A percentile compares a stretch with the other conserved stretches of the same genome.
Conservation (phyloP, 2,329 filamentous ascomycete genomes). For the Claviceps sp. region DNA sequence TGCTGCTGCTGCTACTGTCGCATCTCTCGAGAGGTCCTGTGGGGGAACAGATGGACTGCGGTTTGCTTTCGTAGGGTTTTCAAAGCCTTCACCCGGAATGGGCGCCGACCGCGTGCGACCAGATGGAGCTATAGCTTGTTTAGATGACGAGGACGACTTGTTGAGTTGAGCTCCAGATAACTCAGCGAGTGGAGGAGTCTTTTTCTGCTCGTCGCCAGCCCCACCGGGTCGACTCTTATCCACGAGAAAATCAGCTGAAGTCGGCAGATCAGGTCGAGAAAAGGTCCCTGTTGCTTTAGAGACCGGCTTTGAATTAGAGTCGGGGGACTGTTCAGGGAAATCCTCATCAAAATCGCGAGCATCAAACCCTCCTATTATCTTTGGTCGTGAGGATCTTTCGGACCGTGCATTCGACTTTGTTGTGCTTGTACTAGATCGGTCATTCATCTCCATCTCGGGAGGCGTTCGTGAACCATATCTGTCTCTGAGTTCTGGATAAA, state of each 20-base stretch:
- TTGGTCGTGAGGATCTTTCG: slow-evolving; percentile 8
- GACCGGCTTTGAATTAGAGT: neutral
- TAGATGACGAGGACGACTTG: slow-evolving; percentile 23
- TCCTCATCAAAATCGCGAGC: slow-evolving; percentile 26
- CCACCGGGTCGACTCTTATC: slow-evolving; percentile 25
- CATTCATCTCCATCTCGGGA: slow-evolving; percentile 6
- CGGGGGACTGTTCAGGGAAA: slow-evolving; percentile 9
- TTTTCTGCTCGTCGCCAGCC: slow-evolving; percentile 14
- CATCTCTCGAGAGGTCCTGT: neutral
- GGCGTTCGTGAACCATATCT: slow-evolving; percentile 8
- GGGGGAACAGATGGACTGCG: slow-evolving; percentile 7
- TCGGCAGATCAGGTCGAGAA: slow-evolving; percentile 12
- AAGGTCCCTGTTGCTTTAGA: neutral
- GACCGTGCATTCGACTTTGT: neutral
- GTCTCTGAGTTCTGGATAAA: slow-evolving; percentile 34
- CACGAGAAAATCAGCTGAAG: slow-evolving; percentile 27
- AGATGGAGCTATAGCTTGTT: slow-evolving; percentile 9
- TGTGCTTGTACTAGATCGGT: neutral
- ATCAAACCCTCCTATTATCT: slow-evolving; percentile 21
- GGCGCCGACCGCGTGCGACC: slow-evolving; percentile 27
- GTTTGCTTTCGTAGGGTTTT: slow-evolving; percentile 2
- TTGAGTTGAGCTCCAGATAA: slow-evolving; percentile 28
- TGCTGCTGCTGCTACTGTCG: neutral
- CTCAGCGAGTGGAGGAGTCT: slow-evolving; percentile 25
- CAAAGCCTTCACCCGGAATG: slow-evolving; percentile 7